Percentiles rank a stretch among this genome's conserved stretches.
These are phyloP conservation scores for Sarocladium strictum DNA, from an alignment of 2,329 filamentous ascomycete species.

Conservation along the genomic window DNA sequence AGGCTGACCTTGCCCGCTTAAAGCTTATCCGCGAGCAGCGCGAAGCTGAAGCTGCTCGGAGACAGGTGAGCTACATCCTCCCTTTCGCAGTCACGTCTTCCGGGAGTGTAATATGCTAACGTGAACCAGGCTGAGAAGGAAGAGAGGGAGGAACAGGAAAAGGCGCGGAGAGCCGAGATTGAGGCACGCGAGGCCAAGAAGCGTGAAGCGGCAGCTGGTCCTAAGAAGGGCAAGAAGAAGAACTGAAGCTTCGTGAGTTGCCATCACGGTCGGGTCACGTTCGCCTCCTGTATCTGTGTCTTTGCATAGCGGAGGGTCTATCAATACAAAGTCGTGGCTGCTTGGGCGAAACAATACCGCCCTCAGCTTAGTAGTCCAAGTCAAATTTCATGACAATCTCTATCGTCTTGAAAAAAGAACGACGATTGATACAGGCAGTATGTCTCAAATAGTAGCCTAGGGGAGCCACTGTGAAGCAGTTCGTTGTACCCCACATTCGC, in stretches of 20 bases:
- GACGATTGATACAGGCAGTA: background rate
- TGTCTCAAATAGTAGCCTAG: background rate
- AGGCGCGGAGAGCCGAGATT: conserved; percentile 41
- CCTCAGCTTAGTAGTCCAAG: background rate
- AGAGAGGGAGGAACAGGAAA: conserved; percentile 47
- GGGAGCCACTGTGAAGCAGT: background rate
- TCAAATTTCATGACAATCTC: background rate
- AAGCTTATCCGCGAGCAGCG: conserved; percentile 78
- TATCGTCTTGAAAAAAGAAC: background rate
- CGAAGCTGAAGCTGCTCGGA: conserved; percentile 74
- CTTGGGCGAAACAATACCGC: background rate
- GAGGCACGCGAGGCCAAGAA: conserved; percentile 51
- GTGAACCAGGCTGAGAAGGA: conserved; percentile 51
- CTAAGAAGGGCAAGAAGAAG: conserved; percentile 44
- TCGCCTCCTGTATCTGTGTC: background rate
- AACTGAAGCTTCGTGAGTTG: conserved; percentile 20
- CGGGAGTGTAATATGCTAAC: too few relatives aligned
- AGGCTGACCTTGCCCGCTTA: conserved; percentile 79
- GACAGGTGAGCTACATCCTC: conserved; percentile 54
- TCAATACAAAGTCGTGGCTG: background rate
- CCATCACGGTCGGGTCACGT: background rate
- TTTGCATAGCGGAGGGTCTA: conserved; percentile 6
- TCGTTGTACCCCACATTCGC: conserved; percentile 4
- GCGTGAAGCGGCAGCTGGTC: conserved; percentile 45
- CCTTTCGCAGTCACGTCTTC: too few relatives aligned